Evolutionary conservation across 1,139 yeast genomes (phyloP), one percentile per base, ranked within the genome.

Genomic region (Meyerozyma sp.): DNA sequence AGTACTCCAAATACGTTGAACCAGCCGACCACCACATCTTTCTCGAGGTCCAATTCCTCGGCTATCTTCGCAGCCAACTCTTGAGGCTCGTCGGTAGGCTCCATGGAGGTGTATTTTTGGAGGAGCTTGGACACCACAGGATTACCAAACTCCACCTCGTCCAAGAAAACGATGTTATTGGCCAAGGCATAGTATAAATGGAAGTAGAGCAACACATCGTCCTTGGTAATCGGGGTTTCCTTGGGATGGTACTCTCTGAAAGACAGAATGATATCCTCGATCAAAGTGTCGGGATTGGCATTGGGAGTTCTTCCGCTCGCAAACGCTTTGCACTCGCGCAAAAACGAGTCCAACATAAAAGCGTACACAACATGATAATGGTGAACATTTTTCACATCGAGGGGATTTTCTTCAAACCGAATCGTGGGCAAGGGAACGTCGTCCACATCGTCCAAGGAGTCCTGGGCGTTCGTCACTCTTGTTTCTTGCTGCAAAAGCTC

Each of bases 171-270:
- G n/a, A 58, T 44, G 40, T 58, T 60, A 47, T 68, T 67, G 50
- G 63, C 59, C 35, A 69, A 54, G 8, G 61, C 58, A 48, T 64
- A 65, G 50, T 55, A 67, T 13, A 67, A 51, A 44, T 60, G 63
- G 49, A 63, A 64, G 39, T 54, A 55, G 32, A 52, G 52, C 43
- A 63, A 53, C 8, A 68, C 61, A 32, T 67, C 72, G 11, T 58
- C 57, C 34, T 56, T 57, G 4, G 65, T 51, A 23, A 64, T 44
- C 1, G 62, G 58, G 9, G 40, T 49, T 39, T 50, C 41, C 18
- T 50, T 50, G 3, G 62, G 61, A 46, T 63, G 55, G 9, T 48
- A 46, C 18, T 52, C 48, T 28, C 49, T 48, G 47, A 65, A 66
- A 32, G 54, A 57, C 14, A 49, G 54, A 26, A 54, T 52, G 20